phyloP scores from a whole-genome alignment of 345 rosid species.

The Gossypium anomalum region DNA sequence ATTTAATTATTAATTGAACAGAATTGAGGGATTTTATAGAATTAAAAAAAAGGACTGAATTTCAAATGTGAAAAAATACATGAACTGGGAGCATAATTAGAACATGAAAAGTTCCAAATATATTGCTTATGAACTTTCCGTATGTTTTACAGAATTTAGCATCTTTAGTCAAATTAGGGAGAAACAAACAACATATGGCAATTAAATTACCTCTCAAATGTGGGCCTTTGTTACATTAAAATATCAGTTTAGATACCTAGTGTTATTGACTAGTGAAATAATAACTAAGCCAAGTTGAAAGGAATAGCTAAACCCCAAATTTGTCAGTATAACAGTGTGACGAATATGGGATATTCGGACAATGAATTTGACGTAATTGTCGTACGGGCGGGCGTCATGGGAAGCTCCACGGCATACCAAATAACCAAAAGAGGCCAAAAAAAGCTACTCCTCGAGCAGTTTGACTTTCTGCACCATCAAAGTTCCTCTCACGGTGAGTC shows the following conservation, averaged over 20 bases:
- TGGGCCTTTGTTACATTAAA: background rate
- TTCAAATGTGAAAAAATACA: no score
- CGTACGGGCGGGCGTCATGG: slow-evolving; percentile 84
- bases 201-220: background rate
- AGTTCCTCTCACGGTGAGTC: slow-evolving; percentile 97
- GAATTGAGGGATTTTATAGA: no score
- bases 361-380: slow-evolving; percentile 51
- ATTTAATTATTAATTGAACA: no score
- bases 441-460: slow-evolving; percentile 65
- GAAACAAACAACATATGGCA: slow-evolving; percentile 8
- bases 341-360: slow-evolving; percentile 36
- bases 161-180: background rate
- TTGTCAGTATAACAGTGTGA: background rate
- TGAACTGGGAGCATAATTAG: no score
- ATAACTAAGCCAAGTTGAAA: background rate
- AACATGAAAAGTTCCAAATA: no score
- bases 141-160: background rate
- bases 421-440: slow-evolving; percentile 57
- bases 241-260: background rate
- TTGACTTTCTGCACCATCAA: slow-evolving; percentile 78
- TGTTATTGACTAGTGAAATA: background rate
- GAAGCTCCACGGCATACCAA: slow-evolving; percentile 73
- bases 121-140: background rate
- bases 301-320: background rate
- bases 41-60: no score